Evolutionary conservation across 805 yeast genomes (phyloP), one percentile per base, ranked within the genome.

Genomic region (Candida mattraensis): DNA sequence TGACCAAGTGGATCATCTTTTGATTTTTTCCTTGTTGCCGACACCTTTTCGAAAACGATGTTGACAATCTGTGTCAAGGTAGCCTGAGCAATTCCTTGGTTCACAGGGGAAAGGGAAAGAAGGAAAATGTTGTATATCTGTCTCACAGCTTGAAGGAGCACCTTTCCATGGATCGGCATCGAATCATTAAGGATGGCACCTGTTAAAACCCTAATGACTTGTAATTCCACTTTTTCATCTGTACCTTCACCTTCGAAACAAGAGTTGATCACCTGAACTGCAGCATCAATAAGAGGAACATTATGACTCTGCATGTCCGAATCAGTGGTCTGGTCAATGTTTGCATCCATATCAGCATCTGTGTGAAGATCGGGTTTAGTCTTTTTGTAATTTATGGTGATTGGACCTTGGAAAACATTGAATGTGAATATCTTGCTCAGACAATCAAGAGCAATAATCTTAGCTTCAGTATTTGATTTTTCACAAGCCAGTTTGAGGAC

Each of bases 81-180:
- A 1, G 96, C 98, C 66, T 94, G 98, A 0, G 99, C 98, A 41
- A 89, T 80, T 1, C 88, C 85, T 63, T 93, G 99, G 56, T 88
- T 91, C 17, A 84, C 69, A 3, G 91, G 78, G 13, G 83, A 79
- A 41, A 84, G 69, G 0, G 97, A 87, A 37, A 87, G 73, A 26
- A 93, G 82, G 54, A 91, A 94, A 18, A 94, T 85, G 57, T 88
- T 89, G 66, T 93, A 93, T 18, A 91, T 87, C 53, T 87, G 96
- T 60, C 98, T 77, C 23, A 94, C 82, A 0, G 98, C 97, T 54
- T 85, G 87, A 43, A 93, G 67, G 34, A 93, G 67, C 1, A 89
- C 78, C 7, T 88, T 85, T 2, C 98, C 98, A 55, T 93, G 99
- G 14, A 88, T 87, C 18, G 89, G 85, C 60, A 85, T 70, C 22